A percentile compares a stretch with the other conserved stretches of the same genome.
Evolutionary conservation across 73 alveolate genomes (phyloP).

Genomic region (Paramecium pentaurelia): DNA sequence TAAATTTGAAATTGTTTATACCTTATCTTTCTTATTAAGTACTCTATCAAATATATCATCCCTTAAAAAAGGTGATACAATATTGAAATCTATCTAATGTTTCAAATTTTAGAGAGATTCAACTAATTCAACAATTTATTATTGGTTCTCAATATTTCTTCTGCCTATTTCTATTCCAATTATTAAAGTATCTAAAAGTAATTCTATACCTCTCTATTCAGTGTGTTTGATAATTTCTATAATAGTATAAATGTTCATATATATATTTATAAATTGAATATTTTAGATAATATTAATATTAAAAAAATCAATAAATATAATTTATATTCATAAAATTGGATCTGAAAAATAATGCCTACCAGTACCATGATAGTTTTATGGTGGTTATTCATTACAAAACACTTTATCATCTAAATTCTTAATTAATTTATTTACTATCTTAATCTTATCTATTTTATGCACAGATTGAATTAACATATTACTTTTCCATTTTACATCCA

Average conservation of each 20-base stretch:
- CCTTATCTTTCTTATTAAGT: neutral
- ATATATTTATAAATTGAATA: neutral
- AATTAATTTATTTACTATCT: neutral
- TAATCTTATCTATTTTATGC: constrained; percentile 8
- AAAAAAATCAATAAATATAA: neutral
- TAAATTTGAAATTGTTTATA: neutral
- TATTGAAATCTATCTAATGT: neutral
- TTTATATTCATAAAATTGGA: constrained; percentile 25
- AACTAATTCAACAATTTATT: neutral
- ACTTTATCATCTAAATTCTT: neutral
- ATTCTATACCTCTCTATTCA: neutral
- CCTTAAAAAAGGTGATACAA: neutral
- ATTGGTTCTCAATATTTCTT: neutral
- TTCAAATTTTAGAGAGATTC: neutral
- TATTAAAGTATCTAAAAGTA: neutral
- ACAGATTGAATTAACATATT: constrained; percentile 47
- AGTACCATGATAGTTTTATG: constrained; percentile 41
- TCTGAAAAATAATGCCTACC: constrained; percentile 51
- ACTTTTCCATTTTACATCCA: constrained; percentile 53
- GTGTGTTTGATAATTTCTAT: neutral
- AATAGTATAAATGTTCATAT: neutral
- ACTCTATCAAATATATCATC: neutral
- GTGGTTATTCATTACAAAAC: constrained; percentile 35
- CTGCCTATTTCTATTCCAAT: neutral
- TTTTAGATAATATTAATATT: neutral